Percentiles rank a stretch among this genome's conserved stretches.
These are phyloP conservation scores for Eimeria sp. DNA, from an alignment of 169 alveolate species.

Conservation along the genomic window DNA sequence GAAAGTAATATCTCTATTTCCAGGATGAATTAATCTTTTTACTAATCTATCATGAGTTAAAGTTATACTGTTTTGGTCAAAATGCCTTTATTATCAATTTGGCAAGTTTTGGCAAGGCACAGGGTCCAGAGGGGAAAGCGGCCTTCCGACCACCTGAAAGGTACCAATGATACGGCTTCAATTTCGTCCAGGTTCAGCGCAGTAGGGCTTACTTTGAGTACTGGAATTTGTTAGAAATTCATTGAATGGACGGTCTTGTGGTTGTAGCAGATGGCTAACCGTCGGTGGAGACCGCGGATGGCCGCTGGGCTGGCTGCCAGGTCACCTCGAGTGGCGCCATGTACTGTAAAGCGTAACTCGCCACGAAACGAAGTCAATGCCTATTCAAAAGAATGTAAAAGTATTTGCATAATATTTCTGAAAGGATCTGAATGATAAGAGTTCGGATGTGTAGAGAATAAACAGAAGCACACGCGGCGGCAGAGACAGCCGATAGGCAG, in stretches of 20 bases:
- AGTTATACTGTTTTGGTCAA: background rate
- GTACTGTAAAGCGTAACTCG: background rate
- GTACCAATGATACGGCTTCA: background rate
- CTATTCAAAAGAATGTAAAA: background rate
- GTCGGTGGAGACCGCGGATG: background rate
- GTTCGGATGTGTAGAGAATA: background rate
- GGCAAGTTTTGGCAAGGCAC: background rate
- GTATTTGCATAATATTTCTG: background rate
- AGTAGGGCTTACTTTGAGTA: background rate
- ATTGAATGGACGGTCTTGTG: background rate
- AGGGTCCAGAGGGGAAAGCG: constrained; percentile 14
- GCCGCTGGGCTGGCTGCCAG: constrained; percentile 50
- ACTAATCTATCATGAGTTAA: background rate
- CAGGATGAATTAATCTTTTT: no score
- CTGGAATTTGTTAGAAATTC: background rate
- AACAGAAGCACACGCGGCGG: background rate
- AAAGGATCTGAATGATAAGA: background rate
- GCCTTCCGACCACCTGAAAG: background rate
- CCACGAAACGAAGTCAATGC: background rate
- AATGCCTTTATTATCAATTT: background rate
- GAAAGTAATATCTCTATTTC: background rate
- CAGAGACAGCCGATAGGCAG: constrained; percentile 36
- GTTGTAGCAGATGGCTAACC: background rate
- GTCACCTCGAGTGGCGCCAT: constrained; percentile 26
- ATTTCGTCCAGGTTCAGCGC: background rate